These are phyloP conservation scores for Leptographium galeiforme DNA, from an alignment of 2,329 filamentous ascomycete species.

Conservation along the genomic window DNA sequence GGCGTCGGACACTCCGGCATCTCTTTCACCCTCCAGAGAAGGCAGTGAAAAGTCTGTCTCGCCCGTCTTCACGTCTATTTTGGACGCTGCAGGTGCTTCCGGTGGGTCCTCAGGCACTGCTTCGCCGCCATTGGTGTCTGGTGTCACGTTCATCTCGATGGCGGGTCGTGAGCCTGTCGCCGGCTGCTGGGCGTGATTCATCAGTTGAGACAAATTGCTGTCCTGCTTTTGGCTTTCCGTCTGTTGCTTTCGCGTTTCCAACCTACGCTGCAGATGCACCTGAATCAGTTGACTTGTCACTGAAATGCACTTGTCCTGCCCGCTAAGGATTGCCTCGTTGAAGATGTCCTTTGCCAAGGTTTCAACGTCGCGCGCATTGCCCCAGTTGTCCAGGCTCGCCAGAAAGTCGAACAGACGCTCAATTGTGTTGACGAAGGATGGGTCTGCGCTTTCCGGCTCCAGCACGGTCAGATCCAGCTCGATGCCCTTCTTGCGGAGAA, in stretches of 20 bases:
- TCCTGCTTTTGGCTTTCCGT: neutral
- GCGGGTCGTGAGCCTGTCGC: neutral
- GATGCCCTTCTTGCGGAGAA: slow-evolving; percentile 6
- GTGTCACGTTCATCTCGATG: too few species aligned
- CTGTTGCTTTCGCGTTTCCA: neutral
- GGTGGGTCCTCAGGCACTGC: neutral
- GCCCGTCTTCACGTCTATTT: neutral
- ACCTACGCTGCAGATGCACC: neutral
- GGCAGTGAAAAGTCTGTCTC: neutral
- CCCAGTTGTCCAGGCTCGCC: slow-evolving; percentile 37
- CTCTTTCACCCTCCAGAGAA: slow-evolving; percentile 21
- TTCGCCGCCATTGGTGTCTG: neutral
- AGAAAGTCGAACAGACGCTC: slow-evolving; percentile 17
- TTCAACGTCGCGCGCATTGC: slow-evolving; percentile 48
- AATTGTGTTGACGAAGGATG: neutral
- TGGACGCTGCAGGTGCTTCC: neutral
- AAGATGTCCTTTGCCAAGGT: slow-evolving; percentile 35
- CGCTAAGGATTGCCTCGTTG: neutral
- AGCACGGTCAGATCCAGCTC: slow-evolving; percentile 16
- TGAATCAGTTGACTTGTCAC: neutral
- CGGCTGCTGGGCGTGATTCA: neutral
- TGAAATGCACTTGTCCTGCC: neutral
- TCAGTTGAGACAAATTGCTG: neutral
- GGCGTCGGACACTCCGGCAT: slow-evolving; percentile 43
- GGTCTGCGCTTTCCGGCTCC: slow-evolving; percentile 19